Percentiles rank a stretch among this genome's conserved stretches.
Evolutionary conservation across 805 yeast genomes (phyloP).

Genomic region (Candida berthetii): DNA sequence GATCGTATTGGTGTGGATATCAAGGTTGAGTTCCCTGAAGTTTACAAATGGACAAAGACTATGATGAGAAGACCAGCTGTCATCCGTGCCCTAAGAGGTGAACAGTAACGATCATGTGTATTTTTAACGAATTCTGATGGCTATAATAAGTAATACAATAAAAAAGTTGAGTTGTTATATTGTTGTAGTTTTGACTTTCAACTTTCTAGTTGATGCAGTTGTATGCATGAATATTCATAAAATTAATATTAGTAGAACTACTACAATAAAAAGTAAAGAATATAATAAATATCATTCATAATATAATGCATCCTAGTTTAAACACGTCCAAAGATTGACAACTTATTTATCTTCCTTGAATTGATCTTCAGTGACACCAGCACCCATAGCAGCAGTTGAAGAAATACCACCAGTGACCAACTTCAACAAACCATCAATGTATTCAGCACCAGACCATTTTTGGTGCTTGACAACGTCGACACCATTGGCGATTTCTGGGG

Average conservation of each 20-base stretch:
- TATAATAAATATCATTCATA: not conserved
- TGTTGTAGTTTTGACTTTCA: too few relatives aligned
- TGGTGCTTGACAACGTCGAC: conserved; percentile 98
- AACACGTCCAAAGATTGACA: too few relatives aligned
- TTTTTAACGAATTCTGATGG: too few relatives aligned
- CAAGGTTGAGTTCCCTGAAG: conserved; percentile 88
- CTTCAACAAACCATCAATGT: conserved; percentile 84
- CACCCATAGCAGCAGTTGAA: conserved; percentile 97
- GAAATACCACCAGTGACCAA: conserved; percentile 92
- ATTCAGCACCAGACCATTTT: conserved; percentile 98
- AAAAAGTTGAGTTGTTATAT: too few relatives aligned
- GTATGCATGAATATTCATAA: too few relatives aligned
- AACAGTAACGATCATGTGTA: conserved; percentile 19
- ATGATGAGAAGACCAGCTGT: conserved; percentile 97
- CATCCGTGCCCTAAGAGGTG: conserved; percentile 77
- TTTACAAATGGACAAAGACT: conserved; percentile 89
- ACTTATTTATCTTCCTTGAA: conserved; percentile 41
- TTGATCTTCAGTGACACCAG: conserved; percentile 97
- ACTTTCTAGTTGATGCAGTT: too few relatives aligned
- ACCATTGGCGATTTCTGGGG: conserved; percentile 78
- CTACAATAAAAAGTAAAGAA: too few relatives aligned
- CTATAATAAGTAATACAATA: not conserved
- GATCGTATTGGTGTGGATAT: conserved; percentile 87
- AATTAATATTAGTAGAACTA: too few relatives aligned
- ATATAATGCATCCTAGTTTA: not conserved